Percentiles rank a stretch among this genome's conserved stretches.
Evolutionary conservation across 306 rosid genomes (phyloP).

Genomic region (Spatholobus suberectus): DNA sequence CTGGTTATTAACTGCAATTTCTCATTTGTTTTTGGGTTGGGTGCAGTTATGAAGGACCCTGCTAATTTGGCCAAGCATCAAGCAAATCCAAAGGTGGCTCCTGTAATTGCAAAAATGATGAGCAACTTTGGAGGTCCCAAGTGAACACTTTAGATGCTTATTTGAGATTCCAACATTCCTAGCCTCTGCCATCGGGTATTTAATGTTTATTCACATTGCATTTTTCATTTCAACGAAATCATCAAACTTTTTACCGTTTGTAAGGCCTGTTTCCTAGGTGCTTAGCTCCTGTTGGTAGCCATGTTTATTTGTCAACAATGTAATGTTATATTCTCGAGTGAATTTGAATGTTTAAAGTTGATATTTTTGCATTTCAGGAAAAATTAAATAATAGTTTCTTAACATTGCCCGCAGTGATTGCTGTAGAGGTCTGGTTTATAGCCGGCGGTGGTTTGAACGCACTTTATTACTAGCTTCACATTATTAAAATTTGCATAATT

Average conservation of each 20-base stretch:
- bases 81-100: slow-evolving; percentile 89
- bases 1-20: neutral
- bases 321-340: slow-evolving; percentile 21
- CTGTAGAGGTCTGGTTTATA: neutral
- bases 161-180: slow-evolving; percentile 15
- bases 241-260: slow-evolving; percentile 4
- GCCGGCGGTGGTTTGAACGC: neutral
- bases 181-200: slow-evolving; percentile 8
- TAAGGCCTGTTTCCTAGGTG: slow-evolving; percentile 17
- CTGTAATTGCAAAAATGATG: slow-evolving; percentile 92
- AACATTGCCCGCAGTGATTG: neutral
- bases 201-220: slow-evolving; percentile 23
- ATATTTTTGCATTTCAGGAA: neutral
- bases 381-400: neutral
- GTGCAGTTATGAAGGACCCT: slow-evolving; percentile 93
- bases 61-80: slow-evolving; percentile 92
- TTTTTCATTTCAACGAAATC: neutral
- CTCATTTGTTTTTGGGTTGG: neutral
- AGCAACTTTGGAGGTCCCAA: slow-evolving; percentile 74
- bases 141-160: slow-evolving; percentile 35
- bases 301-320: slow-evolving; percentile 11
- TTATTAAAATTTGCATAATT: neutral
- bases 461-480: neutral
- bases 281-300: slow-evolving; percentile 3
- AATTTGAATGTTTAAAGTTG: slow-evolving; percentile 17